Evolutionary conservation across 2,329 filamentous ascomycete species (phyloP).

Genomic region (Parastagonospora avenae): DNA sequence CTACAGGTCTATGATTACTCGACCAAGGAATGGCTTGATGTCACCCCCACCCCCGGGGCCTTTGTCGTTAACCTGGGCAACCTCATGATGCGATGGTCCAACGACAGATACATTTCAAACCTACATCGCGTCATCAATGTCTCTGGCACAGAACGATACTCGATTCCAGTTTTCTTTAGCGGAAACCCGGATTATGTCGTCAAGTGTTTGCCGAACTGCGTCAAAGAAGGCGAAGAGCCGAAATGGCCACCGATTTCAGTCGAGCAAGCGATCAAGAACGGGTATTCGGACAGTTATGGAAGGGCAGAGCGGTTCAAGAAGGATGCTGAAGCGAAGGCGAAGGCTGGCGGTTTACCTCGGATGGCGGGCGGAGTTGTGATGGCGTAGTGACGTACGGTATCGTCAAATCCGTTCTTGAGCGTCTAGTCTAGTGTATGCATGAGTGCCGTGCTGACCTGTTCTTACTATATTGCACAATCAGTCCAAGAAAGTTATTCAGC

Average conservation of each 20-base stretch:
- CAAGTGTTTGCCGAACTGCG: conserved; percentile 51
- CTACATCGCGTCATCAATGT: conserved; percentile 52
- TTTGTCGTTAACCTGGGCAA: conserved; percentile 82
- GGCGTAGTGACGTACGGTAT: no score
- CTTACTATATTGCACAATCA: no score
- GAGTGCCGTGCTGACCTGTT: no score
- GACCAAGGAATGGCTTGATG: conserved; percentile 77
- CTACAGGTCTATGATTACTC: conserved; percentile 78
- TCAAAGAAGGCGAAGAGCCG: conserved; percentile 36
- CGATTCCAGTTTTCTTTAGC: conserved; percentile 52
- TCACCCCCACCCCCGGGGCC: conserved; percentile 74
- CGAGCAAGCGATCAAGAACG: conserved; percentile 46
- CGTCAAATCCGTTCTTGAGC: no score
- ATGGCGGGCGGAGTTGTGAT: no score
- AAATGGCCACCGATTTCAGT: conserved; percentile 53
- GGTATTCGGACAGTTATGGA: conserved; percentile 53
- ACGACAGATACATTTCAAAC: conserved; percentile 51
- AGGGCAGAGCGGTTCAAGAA: conserved; percentile 50
- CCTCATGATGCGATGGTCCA: conserved; percentile 51
- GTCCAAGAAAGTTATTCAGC: no score
- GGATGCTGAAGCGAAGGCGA: conserved; percentile 32
- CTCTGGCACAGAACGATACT: conserved; percentile 47
- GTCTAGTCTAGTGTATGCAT: no score
- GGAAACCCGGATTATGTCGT: conserved; percentile 53
- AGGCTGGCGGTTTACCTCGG: neutral